Percentiles rank a stretch among this genome's conserved stretches.
Evolutionary conservation across 768 basidiomycete genomes (phyloP).

Genomic region (Multifurca ochricompacta): DNA sequence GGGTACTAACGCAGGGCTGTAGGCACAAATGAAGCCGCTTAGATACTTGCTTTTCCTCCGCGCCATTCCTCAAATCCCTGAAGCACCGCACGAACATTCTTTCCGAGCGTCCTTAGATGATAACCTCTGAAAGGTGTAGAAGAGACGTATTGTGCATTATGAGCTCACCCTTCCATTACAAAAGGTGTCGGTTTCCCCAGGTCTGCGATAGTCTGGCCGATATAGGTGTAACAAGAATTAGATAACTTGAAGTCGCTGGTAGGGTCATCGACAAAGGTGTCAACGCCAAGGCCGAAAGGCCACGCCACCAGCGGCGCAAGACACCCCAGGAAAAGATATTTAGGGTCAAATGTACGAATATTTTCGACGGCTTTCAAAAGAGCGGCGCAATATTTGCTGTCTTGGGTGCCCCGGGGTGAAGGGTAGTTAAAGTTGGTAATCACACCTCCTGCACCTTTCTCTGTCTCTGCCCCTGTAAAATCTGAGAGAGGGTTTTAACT

Average conservation of each 20-base stretch:
- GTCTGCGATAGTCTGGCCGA: constrained; percentile 23
- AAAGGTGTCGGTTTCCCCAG: constrained; percentile 26
- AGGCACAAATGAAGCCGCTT: background rate
- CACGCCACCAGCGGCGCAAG: background rate
- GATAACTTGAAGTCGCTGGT: constrained; percentile 28
- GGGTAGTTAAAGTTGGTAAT: constrained; percentile 28
- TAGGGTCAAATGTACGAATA: constrained; percentile 22
- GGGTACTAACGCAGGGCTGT: background rate
- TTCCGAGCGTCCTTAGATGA: constrained; percentile 24
- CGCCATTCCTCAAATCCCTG: constrained; percentile 21
- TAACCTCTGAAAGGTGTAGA: constrained; percentile 24
- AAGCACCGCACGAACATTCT: constrained; percentile 26
- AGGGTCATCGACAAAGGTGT: constrained; percentile 29
- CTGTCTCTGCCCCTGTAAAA: constrained; percentile 27
- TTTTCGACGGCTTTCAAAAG: constrained; percentile 20
- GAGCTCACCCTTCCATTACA: constrained; percentile 30
- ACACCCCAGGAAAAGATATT: constrained; percentile 27
- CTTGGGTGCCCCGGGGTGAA: constrained; percentile 25
- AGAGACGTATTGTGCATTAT: background rate
- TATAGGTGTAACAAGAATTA: constrained; percentile 23
- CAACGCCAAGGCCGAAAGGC: constrained; percentile 28
- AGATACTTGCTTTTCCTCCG: background rate
- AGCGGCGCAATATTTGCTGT: constrained; percentile 24
- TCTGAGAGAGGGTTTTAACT: constrained; percentile 16
- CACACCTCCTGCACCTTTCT: constrained; percentile 25